Conservation (phyloP, 2,329 filamentous ascomycete genomes). For the Penicillium fuscoglaucum region DNA sequence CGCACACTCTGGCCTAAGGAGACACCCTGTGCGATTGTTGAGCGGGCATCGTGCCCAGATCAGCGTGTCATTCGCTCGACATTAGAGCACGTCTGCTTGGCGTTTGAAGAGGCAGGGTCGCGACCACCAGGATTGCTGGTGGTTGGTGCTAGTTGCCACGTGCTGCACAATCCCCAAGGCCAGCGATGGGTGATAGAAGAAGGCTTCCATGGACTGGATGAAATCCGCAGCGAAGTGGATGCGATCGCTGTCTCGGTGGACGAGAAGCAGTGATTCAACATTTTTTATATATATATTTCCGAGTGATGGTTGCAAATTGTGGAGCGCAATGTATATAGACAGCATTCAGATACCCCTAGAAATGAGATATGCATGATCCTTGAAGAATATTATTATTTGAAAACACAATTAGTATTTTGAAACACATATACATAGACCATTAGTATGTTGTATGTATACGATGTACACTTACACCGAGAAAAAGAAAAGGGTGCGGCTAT, state of each 20-base stretch:
- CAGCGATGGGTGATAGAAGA: constrained; percentile 84
- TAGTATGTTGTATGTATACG: background rate
- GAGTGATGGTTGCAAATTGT: constrained; percentile 7
- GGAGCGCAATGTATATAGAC: constrained; percentile 22
- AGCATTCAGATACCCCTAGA: constrained; percentile 25
- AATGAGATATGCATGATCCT: constrained; percentile 6
- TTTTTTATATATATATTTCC: constrained; percentile 6
- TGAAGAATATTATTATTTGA: background rate
- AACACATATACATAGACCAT: background rate
- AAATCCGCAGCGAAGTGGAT: constrained; percentile 36
- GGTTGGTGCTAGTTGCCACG: constrained; percentile 79
- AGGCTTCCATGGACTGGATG: constrained; percentile 74
- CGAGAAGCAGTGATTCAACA: constrained; percentile 14
- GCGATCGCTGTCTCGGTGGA: constrained; percentile 12
- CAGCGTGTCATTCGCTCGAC: constrained; percentile 91
- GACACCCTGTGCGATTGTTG: constrained; percentile 91
- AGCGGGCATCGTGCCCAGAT: constrained; percentile 90
- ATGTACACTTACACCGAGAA: background rate
- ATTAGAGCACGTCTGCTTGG: constrained; percentile 72
- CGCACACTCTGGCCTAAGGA: constrained; percentile 62
- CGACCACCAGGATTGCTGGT: constrained; percentile 86
- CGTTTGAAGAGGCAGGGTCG: constrained; percentile 85
- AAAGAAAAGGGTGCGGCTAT: background rate
- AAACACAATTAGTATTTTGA: background rate
- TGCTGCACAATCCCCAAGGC: constrained; percentile 62